Evolutionary conservation across 2,329 filamentous ascomycete genomes (phyloP), one percentile per base, ranked within the genome.

Genomic region (Exophiala sp.): DNA sequence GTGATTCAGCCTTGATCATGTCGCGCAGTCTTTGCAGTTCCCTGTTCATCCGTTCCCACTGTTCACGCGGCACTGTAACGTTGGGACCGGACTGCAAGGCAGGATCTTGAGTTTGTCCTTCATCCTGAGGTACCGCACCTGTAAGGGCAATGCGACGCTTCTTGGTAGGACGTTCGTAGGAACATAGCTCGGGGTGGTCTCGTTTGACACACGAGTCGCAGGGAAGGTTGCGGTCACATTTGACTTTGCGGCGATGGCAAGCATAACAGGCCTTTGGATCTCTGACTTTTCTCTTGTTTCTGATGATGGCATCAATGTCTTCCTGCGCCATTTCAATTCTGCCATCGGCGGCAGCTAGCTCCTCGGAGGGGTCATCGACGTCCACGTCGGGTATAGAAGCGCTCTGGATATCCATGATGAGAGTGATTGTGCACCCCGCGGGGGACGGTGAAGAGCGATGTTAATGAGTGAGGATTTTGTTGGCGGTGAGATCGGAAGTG

Each of bases 171-270:
- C 74, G 71, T 65, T 77, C 74, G 57, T 77, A 77, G 7, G 74
- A 75, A 59, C 74, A 77, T 11, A 76, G 69, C 47, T 77, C 72
- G 33, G 73, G 73, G 62, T 77, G 74, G 60, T 76, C 74, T 59
- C 74, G 70, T 62, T 76, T 76, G 43, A 77, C 72, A 54, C 74
- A 77, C 16, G 73, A 74, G 55, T 76, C 74, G 62, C 74, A 77
- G 3, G 74, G 74, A 7, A 76, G 63, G 45, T 76, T 76, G 38
- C 74, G 72, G 62, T 77, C 74, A 62, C 74, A 77, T 66, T 76
- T 77, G 38, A 77, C 74, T 54, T 65, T 62, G 9, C 59, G 57
- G 18, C 61, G 58, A 44, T 63, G 60, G 33, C 58, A 63, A 16
- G 60, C 61, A 54, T 63, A 63, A 45, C 62, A 63, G 12, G 62